Evolutionary conservation across 768 basidiomycete species (phyloP).

Genomic region (Symmetrospora coprosmae): DNA sequence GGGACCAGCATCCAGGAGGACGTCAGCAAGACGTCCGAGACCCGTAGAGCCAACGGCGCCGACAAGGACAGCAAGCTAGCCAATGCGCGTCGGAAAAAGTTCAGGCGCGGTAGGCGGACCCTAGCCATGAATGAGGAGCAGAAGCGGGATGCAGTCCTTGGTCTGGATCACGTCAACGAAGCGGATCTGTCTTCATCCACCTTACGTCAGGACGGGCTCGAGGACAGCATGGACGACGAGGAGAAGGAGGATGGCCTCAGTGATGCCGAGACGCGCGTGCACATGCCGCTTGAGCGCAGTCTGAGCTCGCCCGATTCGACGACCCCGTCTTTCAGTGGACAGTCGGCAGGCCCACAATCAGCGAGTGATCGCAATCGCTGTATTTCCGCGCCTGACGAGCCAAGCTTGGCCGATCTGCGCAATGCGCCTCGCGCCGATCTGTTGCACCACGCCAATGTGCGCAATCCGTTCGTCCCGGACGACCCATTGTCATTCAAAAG

Average conservation of each 20-base stretch:
- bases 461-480: too few relatives aligned
- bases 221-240: neutral
- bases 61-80: neutral
- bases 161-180: neutral
- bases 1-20: conserved; percentile 27
- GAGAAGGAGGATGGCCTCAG: too few relatives aligned
- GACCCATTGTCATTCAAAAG: too few relatives aligned
- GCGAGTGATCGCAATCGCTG: neutral
- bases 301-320: neutral
- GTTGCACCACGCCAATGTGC: too few relatives aligned
- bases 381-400: conserved; percentile 2
- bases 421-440: too few relatives aligned
- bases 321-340: too few relatives aligned
- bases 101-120: conserved; percentile 1
- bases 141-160: neutral
- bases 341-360: neutral
- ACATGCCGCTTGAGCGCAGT: too few relatives aligned
- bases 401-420: conserved; percentile 5
- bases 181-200: conserved; percentile 13
- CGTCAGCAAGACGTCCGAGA: neutral
- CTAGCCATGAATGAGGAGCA: neutral
- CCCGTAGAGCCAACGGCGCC: neutral
- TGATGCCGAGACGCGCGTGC: neutral
- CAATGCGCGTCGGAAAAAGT: neutral
- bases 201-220: neutral